Base-by-base conservation (phyloP, 768 basidiomycete species). In the Albatrellus ellisii region DNA sequence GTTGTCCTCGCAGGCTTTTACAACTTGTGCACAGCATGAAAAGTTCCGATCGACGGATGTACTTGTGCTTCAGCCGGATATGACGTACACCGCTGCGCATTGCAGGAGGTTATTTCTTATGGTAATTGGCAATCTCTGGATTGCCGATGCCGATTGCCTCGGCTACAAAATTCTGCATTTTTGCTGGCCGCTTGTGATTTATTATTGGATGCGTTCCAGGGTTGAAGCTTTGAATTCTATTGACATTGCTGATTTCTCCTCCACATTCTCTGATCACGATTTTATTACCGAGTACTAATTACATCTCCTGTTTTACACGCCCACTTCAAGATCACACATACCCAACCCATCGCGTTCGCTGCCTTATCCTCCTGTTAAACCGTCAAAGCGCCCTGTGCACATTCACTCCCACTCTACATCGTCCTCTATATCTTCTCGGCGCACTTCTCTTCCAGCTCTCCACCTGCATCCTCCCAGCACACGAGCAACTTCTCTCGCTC, bases 381-480 rank as follows among this genome's bases (percentile, higher is more conserved):
- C 50, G 35, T 32, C 47, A 25, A 47, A 47, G 28, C 50, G 50
- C 39, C 47, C 50, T 22, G 14, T 40, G 27, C 47, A 48, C 44
- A 29, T 26, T 24, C 47, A 46, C 44, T 37, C 47, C 31, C 49
- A 48, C 32, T 50, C 54, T 15, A 44, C 55, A 2, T 41, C 54
- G 18, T 46, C 56, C 31, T 56, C 55, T 21, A 33, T 51, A 6
- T 56, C 56, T 14, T 51, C 46, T 26, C 53, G 52, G 21, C 52
- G 52, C 14, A 49, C 50, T 17, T 59, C 58, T 29, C 54, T 59
- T 39, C 56, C 57, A 31, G 42, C 52, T 33, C 52, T 56, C 39
- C 54, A 52, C 38, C 41, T 58, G 22, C 51, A 51, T 36, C 49
- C 48, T 27, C 46, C 54, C 27, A 17, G 53, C 36, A 42, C 49